Conservation (phyloP, 2,329 filamentous ascomycete genomes). For the Ophiocordyceps camponoti-saundersi region DNA sequence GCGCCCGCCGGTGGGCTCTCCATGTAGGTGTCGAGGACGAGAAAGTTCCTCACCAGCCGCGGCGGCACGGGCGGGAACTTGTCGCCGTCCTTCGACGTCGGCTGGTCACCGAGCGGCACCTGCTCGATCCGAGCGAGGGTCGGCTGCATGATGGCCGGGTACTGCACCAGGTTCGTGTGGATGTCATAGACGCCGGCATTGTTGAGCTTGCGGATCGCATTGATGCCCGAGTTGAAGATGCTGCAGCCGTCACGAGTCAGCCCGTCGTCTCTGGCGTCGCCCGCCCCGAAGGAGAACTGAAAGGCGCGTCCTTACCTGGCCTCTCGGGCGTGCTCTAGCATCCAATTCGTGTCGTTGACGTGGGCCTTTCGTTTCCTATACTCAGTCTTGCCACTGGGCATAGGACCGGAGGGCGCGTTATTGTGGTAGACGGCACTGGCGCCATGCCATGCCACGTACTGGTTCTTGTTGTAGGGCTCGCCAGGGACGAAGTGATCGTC, state of each 20-base stretch:
- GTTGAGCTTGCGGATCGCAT: constrained; percentile 50
- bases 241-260: constrained; percentile 24
- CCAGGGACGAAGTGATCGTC: constrained; percentile 63
- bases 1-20: constrained; percentile 32
- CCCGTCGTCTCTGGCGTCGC: not conserved
- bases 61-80: constrained; percentile 30
- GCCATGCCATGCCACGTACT: constrained; percentile 97
- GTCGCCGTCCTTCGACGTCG: constrained; percentile 7
- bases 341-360: constrained; percentile 91
- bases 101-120: constrained; percentile 25
- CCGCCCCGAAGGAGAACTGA: too few relatives aligned
- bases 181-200: constrained; percentile 74
- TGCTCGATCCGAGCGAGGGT: constrained; percentile 73
- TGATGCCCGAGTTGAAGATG: constrained; percentile 66
- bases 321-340: constrained; percentile 81
- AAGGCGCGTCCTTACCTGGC: constrained; percentile 46
- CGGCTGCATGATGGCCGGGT: constrained; percentile 75
- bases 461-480: constrained; percentile 94
- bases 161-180: constrained; percentile 85
- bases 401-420: constrained; percentile 57
- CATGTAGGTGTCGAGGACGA: constrained; percentile 36
- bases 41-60: constrained; percentile 36
- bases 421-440: constrained; percentile 93
- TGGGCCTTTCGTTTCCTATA: constrained; percentile 73
- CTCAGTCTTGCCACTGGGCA: constrained; percentile 59